phyloP scores from a whole-genome alignment of 2,329 filamentous ascomycete species.

The Fusarium goolgardi region DNA sequence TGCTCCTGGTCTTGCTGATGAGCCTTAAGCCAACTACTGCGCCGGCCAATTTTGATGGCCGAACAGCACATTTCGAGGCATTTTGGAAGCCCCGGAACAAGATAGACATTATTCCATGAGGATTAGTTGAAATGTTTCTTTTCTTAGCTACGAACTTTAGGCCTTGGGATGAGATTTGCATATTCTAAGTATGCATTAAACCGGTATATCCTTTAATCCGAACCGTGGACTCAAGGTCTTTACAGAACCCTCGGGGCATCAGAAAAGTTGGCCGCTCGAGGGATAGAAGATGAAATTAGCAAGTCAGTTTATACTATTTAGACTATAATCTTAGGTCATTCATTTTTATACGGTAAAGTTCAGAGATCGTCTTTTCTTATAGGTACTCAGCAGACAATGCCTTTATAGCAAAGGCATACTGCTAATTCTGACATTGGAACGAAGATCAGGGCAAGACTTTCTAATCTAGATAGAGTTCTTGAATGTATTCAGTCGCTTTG shows the following conservation, averaged over 20 bases:
- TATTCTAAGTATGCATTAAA: conserved; percentile 32
- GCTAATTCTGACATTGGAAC: background rate
- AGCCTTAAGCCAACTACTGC: conserved; percentile 8
- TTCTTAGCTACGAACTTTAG: background rate
- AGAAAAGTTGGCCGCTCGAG: background rate
- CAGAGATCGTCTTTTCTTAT: background rate
- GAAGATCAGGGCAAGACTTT: background rate
- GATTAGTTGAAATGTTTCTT: conserved; percentile 1
- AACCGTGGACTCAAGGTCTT: background rate
- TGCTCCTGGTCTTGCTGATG: conserved; percentile 18
- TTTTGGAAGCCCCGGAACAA: conserved; percentile 16
- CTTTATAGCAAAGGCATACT: background rate
- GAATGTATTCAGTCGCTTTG: conserved; percentile 5
- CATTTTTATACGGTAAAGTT: background rate
- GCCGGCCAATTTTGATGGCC: background rate
- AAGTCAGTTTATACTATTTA: too few species aligned
- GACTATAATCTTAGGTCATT: too few species aligned
- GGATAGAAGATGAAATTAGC: too few species aligned
- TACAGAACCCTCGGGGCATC: background rate
- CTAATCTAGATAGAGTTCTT: too few species aligned
- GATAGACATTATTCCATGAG: conserved; percentile 32
- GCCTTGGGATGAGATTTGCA: background rate
- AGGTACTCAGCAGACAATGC: too few species aligned
- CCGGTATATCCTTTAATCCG: conserved; percentile 20
- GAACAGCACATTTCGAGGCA: conserved; percentile 2